Conservation (phyloP, 371 early-diverging fungal species). For the Mortierella sp. region DNA sequence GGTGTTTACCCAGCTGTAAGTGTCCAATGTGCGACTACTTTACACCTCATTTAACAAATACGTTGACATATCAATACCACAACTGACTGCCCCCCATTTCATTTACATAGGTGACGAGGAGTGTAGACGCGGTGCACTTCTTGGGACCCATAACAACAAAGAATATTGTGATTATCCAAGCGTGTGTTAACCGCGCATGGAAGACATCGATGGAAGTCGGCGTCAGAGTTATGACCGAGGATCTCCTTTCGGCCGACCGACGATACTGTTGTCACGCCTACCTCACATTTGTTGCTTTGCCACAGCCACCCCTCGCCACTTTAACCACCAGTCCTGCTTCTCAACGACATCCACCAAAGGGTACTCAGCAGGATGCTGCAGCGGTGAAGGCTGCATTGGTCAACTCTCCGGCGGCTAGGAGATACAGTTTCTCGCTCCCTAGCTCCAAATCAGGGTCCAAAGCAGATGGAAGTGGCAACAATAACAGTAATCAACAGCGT, state of each 20-base stretch:
- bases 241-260: slow-evolving; percentile 70
- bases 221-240: slow-evolving; percentile 80
- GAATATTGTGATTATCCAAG: slow-evolving; percentile 77
- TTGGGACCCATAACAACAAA: slow-evolving; percentile 76
- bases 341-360: slow-evolving; percentile 64
- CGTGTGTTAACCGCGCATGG: slow-evolving; percentile 80
- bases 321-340: slow-evolving; percentile 63
- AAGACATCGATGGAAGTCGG: slow-evolving; percentile 85
- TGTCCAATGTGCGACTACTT: not conserved
- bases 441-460: slow-evolving; percentile 34
- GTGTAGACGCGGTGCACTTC: slow-evolving; percentile 79
- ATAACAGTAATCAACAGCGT: not conserved
- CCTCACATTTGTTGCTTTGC: slow-evolving; percentile 82
- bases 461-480: not conserved
- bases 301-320: slow-evolving; percentile 53
- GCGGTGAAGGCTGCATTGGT: slow-evolving; percentile 22
- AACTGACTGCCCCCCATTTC: not conserved
- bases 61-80: slow-evolving; percentile 4
- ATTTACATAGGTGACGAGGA: slow-evolving; percentile 70
- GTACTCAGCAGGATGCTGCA: slow-evolving; percentile 12
- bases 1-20: slow-evolving; percentile 64
- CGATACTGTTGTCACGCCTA: slow-evolving; percentile 82
- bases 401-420: slow-evolving; percentile 44
- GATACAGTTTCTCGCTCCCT: slow-evolving; percentile 45
- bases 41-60: not conserved